These are phyloP conservation scores for Apiospora sp. DNA, from an alignment of 2,329 filamentous ascomycete species.

Conservation along the genomic window DNA sequence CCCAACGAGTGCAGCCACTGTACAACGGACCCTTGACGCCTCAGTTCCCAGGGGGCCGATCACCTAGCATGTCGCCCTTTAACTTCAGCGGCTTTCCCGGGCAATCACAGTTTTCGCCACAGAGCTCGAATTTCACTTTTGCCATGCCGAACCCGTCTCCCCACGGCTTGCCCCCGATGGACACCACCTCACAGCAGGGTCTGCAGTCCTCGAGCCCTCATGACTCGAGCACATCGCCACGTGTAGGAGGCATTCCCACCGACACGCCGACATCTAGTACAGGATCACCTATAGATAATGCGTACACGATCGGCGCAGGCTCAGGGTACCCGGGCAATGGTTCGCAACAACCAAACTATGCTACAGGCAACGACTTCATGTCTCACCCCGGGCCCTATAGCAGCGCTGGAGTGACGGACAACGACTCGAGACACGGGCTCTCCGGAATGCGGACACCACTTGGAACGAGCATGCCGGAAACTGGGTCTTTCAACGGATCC, in stretches of 20 bases:
- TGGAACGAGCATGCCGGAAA: neutral
- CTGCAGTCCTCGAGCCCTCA: conserved; percentile 21
- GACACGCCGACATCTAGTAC: conserved; percentile 23
- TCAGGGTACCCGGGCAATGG: neutral
- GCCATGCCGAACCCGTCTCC: neutral
- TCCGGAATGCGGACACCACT: conserved; percentile 7
- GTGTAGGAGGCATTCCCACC: neutral
- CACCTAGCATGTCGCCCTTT: neutral
- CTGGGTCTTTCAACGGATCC: neutral
- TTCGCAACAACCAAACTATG: conserved; percentile 4
- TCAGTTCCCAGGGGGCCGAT: neutral
- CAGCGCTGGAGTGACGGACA: neutral
- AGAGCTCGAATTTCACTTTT: neutral
- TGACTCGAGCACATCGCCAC: conserved; percentile 6
- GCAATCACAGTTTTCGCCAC: neutral
- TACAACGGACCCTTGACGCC: neutral
- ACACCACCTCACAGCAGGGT: neutral
- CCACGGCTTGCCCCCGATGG: conserved; percentile 18
- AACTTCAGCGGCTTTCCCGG: neutral
- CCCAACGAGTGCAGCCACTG: neutral
- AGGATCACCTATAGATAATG: conserved; percentile 1
- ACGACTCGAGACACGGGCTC: neutral
- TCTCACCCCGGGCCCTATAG: neutral
- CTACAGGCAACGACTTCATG: conserved; percentile 12
- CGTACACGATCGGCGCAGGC: neutral